Base-by-base conservation (phyloP, 2,329 filamentous ascomycete species). In the Penicillium occitanis region DNA sequence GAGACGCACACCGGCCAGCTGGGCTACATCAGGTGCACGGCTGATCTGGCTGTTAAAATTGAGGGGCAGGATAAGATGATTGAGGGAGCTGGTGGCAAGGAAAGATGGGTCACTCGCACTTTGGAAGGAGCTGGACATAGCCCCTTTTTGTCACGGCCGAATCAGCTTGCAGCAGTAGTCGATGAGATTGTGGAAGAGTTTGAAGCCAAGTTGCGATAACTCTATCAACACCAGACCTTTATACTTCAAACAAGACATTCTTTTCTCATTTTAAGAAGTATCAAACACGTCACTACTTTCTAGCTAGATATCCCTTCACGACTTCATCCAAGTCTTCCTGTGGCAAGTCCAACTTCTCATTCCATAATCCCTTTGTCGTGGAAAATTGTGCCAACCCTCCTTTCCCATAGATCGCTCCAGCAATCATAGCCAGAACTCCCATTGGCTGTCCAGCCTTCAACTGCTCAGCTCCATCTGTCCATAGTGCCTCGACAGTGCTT, bases 101-200 rank as follows among this genome's bases (percentile, higher is more conserved):
- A 48, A 6, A 61, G 40, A 48, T 61, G 59, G 59, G 5, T 61
- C 14, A 48, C n/a, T 19, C 40, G 25, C 13, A 61, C 59, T 1
- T 22, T 61, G 14, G 59, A 48, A 35, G 42, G 59, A 30, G 33
- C 59, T n/a, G 59, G 59, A 22, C 59, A 61, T 14, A 48, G 59
- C 8, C 42, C 40, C n/a, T 61, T 61, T 35, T 25, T 61, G 59
- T 61, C 59, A 40, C 22, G 59, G 6, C 59, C 59, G 6, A 25
- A 30, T 46, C 10, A 61, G 7, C 22, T 61, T 48, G 59, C 59
- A 5, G 40, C 40, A 33, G 40, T 8, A 14, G 25, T 61, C 10
- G 59, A 61, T 61, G 59, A 48, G 28, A 61, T 61, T 48, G 42
- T 61, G 42, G 22, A 35, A 25, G 40, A 61, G 40, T 61, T 61